Conservation (phyloP, 768 basidiomycete genomes). For the Termitomyces titanicus region DNA sequence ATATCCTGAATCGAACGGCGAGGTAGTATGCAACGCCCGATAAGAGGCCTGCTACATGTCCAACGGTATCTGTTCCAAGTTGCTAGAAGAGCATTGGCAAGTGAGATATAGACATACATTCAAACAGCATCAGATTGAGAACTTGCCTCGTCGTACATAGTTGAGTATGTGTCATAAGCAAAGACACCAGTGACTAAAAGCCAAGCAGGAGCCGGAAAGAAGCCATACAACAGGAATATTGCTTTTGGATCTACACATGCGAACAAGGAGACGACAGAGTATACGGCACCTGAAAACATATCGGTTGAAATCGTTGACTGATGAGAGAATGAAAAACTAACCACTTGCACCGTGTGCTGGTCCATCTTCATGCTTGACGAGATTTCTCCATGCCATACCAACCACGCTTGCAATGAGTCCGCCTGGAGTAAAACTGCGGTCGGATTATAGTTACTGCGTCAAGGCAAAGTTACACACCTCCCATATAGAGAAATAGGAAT, state of each 20-base stretch:
- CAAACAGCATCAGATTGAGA: neutral
- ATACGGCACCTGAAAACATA: conserved; percentile 58
- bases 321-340: conserved; percentile 24
- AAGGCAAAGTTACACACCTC: conserved; percentile 41
- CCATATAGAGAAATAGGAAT: conserved; percentile 72
- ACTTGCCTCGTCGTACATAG: conserved; percentile 36
- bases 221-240: conserved; percentile 68
- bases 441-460: neutral
- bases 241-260: conserved; percentile 66
- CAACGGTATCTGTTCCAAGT: conserved; percentile 53
- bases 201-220: conserved; percentile 82
- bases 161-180: conserved; percentile 52
- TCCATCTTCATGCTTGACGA: conserved; percentile 31
- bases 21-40: conserved; percentile 58
- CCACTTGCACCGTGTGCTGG: conserved; percentile 72
- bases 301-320: neutral
- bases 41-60: conserved; percentile 67
- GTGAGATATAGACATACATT: neutral
- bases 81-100: conserved; percentile 29
- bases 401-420: conserved; percentile 54
- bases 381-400: conserved; percentile 45
- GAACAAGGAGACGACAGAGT: conserved; percentile 65
- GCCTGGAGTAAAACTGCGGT: conserved; percentile 33
- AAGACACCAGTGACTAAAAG: conserved; percentile 65
- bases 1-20: conserved; percentile 32